phyloP scores from a whole-genome alignment of 495 filamentous ascomycete species.

The Ramalina intermedia region DNA sequence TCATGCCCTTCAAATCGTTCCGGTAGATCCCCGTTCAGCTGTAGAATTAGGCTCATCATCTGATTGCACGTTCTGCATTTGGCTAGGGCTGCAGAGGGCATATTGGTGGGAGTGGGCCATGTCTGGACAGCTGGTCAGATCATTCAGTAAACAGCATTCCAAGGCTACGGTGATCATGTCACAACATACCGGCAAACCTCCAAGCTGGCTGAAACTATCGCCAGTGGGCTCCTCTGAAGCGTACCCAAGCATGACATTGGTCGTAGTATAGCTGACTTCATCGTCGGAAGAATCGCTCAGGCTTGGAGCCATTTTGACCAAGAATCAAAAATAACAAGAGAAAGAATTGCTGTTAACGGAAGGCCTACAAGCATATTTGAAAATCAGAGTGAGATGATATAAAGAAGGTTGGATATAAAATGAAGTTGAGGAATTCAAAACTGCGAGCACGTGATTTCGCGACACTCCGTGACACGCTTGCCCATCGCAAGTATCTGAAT shows the following conservation, averaged over 20 bases:
- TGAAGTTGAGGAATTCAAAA: no score
- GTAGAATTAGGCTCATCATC: constrained; percentile 70
- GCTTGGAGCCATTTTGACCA: constrained; percentile 53
- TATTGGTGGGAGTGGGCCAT: constrained; percentile 57
- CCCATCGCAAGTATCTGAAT: no score
- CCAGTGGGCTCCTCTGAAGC: constrained; percentile 68
- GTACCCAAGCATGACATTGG: constrained; percentile 82
- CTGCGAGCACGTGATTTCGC: no score
- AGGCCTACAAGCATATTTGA: background rate
- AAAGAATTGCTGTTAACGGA: background rate
- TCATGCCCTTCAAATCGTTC: constrained; percentile 76
- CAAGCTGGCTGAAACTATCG: constrained; percentile 78
- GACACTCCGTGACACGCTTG: no score
- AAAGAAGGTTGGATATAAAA: no score
- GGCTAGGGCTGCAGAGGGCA: constrained; percentile 65
- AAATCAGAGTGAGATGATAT: no score
- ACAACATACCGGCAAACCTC: constrained; percentile 64
- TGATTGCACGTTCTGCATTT: constrained; percentile 82
- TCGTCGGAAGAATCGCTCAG: constrained; percentile 58
- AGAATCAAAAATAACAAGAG: background rate
- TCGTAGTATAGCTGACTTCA: constrained; percentile 62
- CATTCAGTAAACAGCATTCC: background rate
- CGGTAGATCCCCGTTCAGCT: constrained; percentile 83
- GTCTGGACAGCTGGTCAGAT: constrained; percentile 34
- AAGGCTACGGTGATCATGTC: background rate